These are phyloP conservation scores for Iberis pinnata DNA, from an alignment of 345 rosid species.

Conservation along the genomic window DNA sequence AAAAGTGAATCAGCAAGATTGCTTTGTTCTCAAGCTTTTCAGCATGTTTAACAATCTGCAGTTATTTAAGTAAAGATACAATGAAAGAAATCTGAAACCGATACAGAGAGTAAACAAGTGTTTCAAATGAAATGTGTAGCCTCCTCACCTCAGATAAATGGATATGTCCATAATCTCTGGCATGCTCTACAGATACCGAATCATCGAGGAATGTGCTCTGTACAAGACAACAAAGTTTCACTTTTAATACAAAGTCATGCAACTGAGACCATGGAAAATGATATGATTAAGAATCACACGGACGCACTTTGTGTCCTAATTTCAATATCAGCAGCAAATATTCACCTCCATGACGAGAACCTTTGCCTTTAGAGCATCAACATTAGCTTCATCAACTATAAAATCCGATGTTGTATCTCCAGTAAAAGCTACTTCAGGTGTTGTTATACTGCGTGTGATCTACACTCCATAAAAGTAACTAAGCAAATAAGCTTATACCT, in stretches of 20 bases:
- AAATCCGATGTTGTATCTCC: constrained; percentile 89
- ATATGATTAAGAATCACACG: neutral
- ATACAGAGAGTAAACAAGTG: constrained; percentile 7
- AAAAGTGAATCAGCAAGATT: constrained; percentile 85
- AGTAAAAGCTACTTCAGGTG: constrained; percentile 88
- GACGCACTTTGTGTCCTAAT: constrained; percentile 3
- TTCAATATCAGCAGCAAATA: constrained; percentile 16
- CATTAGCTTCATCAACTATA: constrained; percentile 50
- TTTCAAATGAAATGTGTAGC: neutral
- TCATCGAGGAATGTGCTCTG: constrained; percentile 82
- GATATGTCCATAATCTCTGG: constrained; percentile 85
- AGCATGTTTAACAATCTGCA: constrained; percentile 61
- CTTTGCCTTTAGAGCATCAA: constrained; percentile 68
- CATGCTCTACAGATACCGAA: constrained; percentile 63
- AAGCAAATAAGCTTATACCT: constrained; percentile 6
- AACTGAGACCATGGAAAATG: neutral
- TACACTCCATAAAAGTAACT: constrained; percentile 33
- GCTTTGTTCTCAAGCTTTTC: constrained; percentile 72
- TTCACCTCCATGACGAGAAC: constrained; percentile 88
- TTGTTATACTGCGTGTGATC: constrained; percentile 59
- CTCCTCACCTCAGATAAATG: constrained; percentile 71
- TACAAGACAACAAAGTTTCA: neutral
- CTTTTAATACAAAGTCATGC: constrained; percentile 9
- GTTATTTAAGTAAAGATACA: neutral
- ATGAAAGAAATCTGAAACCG: constrained; percentile 2